Base-by-base conservation (phyloP, 139 green algal genomes). In the Closterium sp. region DNA sequence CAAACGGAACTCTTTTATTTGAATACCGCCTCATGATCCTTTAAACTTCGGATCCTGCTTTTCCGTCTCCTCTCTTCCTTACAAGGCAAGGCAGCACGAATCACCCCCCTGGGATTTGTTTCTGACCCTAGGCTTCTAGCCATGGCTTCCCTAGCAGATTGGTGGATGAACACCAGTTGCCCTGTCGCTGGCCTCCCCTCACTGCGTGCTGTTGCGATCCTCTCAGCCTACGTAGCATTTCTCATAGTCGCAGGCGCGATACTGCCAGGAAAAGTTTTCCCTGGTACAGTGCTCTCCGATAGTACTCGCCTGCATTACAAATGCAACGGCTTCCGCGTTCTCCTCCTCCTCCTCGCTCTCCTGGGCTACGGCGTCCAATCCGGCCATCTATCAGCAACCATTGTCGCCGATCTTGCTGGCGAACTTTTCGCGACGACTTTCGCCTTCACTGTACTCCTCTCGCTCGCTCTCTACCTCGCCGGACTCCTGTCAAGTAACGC, bases 371-470 rank as follows among this genome's bases (percentile, higher is more conserved):
- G 85, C 33, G 33, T 31, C 85, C 25, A 55, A 33, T 33, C 85
- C 28, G 34, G 33, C 4, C 30, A 88, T 88, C 30, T 43, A 2
- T n/a, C 32, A 9, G 34, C 85, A 25, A 88, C 85, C 25, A 34
- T 81, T 21, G 84, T 92, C 19, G 89, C 89, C n/a, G 89, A 92
- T 86, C 31, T 92, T 9, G 89, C 36, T 33, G 89, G 89, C 12
- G 89, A 92, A 55, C 76, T 92, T 21, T 92, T 92, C 34, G 86
- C 89, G n/a, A 92, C 89, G 33, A 43, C 89, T 23, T 69, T 92
- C 86, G 30, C 38, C 36, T 19, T 38, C 34, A 81, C 33, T 3
- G 28, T 92, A 84, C 33, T 89, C 19, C 30, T 88, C 21, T 88
- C 32, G 30, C 28, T 85, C 30, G 43, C 85, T 7, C 32, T 91